Evolutionary conservation across 2,329 filamentous ascomycete genomes (phyloP).

Genomic region (Calonectria pseudoturangicola): DNA sequence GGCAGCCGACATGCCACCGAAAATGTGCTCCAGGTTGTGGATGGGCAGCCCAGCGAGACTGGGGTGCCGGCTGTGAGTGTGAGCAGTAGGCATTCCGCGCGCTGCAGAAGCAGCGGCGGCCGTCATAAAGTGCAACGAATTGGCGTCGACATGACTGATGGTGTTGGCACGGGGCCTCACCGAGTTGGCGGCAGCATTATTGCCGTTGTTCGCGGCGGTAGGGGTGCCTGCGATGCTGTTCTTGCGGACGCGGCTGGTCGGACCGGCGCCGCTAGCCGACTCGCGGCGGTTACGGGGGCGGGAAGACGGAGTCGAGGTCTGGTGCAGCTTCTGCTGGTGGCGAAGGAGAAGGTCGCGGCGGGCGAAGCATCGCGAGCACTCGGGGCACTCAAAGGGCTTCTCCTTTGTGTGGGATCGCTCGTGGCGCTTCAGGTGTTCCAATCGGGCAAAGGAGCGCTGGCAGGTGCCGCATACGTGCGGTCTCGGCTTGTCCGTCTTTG

Average conservation of each 20-base stretch:
- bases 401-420: conserved; percentile 99
- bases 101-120: conserved; percentile 74
- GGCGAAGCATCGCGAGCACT: conserved; percentile 96
- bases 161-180: conserved; percentile 96
- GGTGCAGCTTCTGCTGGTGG: conserved; percentile 98
- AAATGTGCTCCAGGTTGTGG: conserved; percentile 77
- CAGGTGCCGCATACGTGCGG: conserved; percentile 96
- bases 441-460: conserved; percentile 90
- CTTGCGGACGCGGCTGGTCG: conserved; percentile 87
- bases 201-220: conserved; percentile 57
- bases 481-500: conserved; percentile 97
- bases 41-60: conserved; percentile 82
- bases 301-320: conserved; percentile 90
- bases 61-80: conserved; percentile 82
- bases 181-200: conserved; percentile 69
- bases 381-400: conserved; percentile 98
- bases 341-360: conserved; percentile 92
- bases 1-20: conserved; percentile 82
- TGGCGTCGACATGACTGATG: conserved; percentile 92
- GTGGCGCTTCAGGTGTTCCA: conserved; percentile 98
- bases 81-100: conserved; percentile 70
- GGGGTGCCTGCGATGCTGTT: conserved; percentile 85
- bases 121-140: conserved; percentile 81
- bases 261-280: conserved; percentile 84
- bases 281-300: conserved; percentile 92